Evolutionary conservation across 306 rosid genomes (phyloP), one percentile per base, ranked within the genome.

Genomic region (Crotalaria pallida): DNA sequence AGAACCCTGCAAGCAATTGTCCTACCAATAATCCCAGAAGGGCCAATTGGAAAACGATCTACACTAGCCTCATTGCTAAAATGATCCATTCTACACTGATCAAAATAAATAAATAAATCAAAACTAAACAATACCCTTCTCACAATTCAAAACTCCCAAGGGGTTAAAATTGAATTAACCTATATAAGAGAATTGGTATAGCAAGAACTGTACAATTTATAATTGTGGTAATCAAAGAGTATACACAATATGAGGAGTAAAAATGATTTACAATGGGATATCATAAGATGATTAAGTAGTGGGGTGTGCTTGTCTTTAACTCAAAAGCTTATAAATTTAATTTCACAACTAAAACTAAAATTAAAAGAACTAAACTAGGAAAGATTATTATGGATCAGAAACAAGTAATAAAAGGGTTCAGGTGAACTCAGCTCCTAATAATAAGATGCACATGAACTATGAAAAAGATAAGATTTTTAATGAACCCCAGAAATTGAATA

Each of bases 11-110:
- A 87, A 55, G 98, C 98, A 55, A 91, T 81, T 41, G 96, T 86
- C 36, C 92, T 78, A 40, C 96, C 98, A 51, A 94, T 26, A 65
- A 90, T 69, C 79, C 84, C 83, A 17, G 98, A 90, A 57, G 98
- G 97, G 17, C 98, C 98, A 61, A 94, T 94, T 11, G 86, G 87
- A 75, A 94, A 94, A 50, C 84, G 83, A 59, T 86, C 97, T 26
- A 94, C 97, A 52, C 76, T 81, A 69, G 95, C 96, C 58, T 94
- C 98, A 60, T 90, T 88, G 72, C 95, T 91, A 69, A 91, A 85
- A 58, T 72, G 82, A 58, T 94, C 98, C 98, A 94, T 94, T 50
- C 57, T 31, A 52, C 15, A 59, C 82, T 13, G 55, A 66, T 41
- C 16, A 60, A 69, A 69, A n/a, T n/a, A n/a, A n/a, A n/a, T n/a